phyloP scores from a whole-genome alignment of 2,329 filamentous ascomycete species.

The Exophiala aquamarina region DNA sequence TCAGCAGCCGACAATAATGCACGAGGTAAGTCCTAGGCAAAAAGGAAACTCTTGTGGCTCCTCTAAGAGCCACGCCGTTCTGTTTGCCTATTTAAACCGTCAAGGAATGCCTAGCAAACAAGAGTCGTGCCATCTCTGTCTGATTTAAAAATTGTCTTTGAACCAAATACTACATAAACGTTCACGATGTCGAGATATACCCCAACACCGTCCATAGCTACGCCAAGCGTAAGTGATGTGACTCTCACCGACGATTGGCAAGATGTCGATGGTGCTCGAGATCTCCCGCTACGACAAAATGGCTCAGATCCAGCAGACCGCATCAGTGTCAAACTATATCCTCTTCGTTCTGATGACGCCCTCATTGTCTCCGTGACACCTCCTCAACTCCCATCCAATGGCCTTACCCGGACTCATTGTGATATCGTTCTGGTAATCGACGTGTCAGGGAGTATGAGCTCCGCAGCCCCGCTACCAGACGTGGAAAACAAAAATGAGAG shows the following conservation, averaged over 20 bases:
- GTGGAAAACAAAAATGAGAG: constrained; percentile 28
- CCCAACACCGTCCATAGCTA: neutral
- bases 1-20: too few relatives aligned
- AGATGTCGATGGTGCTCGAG: constrained; percentile 1
- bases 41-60: too few relatives aligned
- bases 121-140: too few relatives aligned
- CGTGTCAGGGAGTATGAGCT: constrained; percentile 58
- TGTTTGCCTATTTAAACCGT: too few relatives aligned
- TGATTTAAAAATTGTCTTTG: too few relatives aligned
- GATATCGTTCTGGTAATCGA: constrained; percentile 65
- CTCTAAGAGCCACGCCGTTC: too few relatives aligned
- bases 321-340: constrained; percentile 17
- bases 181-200: neutral
- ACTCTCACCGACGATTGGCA: neutral
- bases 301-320: constrained; percentile 2
- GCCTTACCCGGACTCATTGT: constrained; percentile 46
- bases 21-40: too few relatives aligned
- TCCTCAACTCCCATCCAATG: constrained; percentile 22
- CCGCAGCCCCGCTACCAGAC: constrained; percentile 47
- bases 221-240: neutral
- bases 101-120: too few relatives aligned
- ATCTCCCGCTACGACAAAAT: constrained; percentile 9
- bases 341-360: constrained; percentile 19
- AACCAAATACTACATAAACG: too few relatives aligned
- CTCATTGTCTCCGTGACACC: constrained; percentile 28